A percentile compares a stretch with the other conserved stretches of the same genome.
Conservation (phyloP, 441 rosid species). For the Aleurites moluccanus region DNA sequence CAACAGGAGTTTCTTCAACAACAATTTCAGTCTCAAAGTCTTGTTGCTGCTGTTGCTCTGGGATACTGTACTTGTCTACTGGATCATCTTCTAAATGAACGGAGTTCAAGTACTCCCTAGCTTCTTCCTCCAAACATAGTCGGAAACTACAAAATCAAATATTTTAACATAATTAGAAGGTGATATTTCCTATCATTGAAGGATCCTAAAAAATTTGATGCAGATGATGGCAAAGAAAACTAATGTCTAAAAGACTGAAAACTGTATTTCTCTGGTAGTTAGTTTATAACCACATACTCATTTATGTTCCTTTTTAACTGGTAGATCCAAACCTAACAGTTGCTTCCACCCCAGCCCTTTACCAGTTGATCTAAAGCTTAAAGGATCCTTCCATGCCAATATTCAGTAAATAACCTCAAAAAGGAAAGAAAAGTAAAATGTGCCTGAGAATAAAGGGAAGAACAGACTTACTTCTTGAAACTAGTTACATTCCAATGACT, state of each 20-base stretch:
- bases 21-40: slow-evolving; percentile 38
- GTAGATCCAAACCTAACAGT: background rate
- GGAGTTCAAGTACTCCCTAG: slow-evolving; percentile 41
- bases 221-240: background rate
- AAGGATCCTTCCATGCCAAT: background rate
- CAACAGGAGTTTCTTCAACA: slow-evolving; percentile 41
- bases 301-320: background rate
- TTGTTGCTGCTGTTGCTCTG: slow-evolving; percentile 46
- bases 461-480: background rate
- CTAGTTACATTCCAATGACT: background rate
- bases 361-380: background rate
- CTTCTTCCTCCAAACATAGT: slow-evolving; percentile 53
- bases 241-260: background rate
- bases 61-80: slow-evolving; percentile 45
- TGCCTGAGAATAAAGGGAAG: background rate
- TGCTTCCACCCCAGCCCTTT: background rate
- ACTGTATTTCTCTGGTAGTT: background rate
- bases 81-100: slow-evolving; percentile 51
- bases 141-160: slow-evolving; percentile 38
- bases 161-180: slow-evolving; percentile 14
- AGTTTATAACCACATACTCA: background rate
- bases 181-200: background rate
- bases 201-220: background rate
- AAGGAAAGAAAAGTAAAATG: background rate
- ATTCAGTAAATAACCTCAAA: background rate